Percentiles rank a stretch among this genome's conserved stretches.
Evolutionary conservation across 495 filamentous ascomycete genomes (phyloP).

Genomic region (Aspergillus saccharolyticus): DNA sequence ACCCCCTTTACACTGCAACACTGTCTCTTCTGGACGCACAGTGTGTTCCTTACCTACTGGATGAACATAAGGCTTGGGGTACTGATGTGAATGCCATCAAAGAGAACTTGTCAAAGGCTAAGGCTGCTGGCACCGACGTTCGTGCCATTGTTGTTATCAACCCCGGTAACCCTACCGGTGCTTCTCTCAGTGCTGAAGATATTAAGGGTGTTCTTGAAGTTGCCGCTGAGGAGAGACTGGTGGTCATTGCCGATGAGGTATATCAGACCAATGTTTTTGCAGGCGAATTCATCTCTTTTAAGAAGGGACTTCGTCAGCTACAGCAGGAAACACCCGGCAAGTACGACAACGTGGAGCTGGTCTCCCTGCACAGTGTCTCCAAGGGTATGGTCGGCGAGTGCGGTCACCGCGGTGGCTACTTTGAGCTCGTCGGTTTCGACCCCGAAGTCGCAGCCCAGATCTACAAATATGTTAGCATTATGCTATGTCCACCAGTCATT

Average conservation of each 20-base stretch:
- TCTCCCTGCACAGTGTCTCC: slow-evolving; percentile 76
- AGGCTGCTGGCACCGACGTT: slow-evolving; percentile 71
- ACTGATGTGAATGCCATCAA: slow-evolving; percentile 77
- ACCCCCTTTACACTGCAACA: slow-evolving; percentile 95
- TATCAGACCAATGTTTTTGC: slow-evolving; percentile 98
- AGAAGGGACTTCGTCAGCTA: slow-evolving; percentile 76
- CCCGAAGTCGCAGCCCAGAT: slow-evolving; percentile 82
- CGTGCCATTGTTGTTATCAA: slow-evolving; percentile 96
- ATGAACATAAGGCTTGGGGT: slow-evolving; percentile 80
- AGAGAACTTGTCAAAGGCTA: slow-evolving; percentile 63
- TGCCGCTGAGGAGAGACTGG: slow-evolving; percentile 78
- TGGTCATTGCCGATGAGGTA: slow-evolving; percentile 92
- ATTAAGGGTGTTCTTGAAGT: slow-evolving; percentile 77
- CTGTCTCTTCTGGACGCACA: slow-evolving; percentile 78
- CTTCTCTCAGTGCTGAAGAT: slow-evolving; percentile 70
- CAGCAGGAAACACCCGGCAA: slow-evolving; percentile 68
- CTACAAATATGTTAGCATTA: slow-evolving; percentile 97
- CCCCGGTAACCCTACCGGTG: slow-evolving; percentile 95
- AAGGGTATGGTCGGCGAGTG: slow-evolving; percentile 99
- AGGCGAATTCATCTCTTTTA: slow-evolving; percentile 92
- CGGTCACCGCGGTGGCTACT: slow-evolving; percentile 94
- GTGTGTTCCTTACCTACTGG: slow-evolving; percentile 87
- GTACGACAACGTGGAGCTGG: slow-evolving; percentile 83
- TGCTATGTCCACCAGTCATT: slow-evolving; percentile 88
- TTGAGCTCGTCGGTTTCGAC: slow-evolving; percentile 88